Base-by-base conservation (phyloP, 257 asterid species). In the Solanum bukasovii region DNA sequence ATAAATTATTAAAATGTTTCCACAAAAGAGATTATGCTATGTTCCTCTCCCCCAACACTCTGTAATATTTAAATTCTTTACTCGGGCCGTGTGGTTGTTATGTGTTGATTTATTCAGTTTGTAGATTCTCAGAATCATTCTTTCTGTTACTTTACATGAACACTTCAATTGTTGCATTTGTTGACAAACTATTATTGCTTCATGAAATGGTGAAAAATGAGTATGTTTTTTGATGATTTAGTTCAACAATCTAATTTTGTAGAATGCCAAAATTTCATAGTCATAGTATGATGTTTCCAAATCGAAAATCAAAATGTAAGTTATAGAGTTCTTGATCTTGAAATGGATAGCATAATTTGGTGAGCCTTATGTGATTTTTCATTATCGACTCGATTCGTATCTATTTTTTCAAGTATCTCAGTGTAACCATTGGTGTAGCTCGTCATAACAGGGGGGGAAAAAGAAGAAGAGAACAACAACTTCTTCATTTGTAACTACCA, bases 91-190 rank as follows among this genome's bases (percentile, higher is more conserved):
- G 91, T 83, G 87, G 91, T 77, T 31, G 33, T 31, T 92, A 89
- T 81, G 88, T 89, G 92, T 92, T 93, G 93, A 90, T 91, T 92
- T 81, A 89, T 91, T 89, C 37, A 86, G 25, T 89, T 68, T 91
- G 93, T 95, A 92, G 93, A 93, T 90, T 87, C 90, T 89, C 87
- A 90, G 59, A 68, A 88, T 87, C 86, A 72, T 72, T 88, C 82
- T 88, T 85, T 88, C 70, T 31, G 61, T 46, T 31, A 82, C 70
- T 82, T 71, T 82, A 42, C 86, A 27, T 49, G 44, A 29, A 5
- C 20, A 82, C 68, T 82, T 9, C 12, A 82, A 9, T 37, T 44
- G 68, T 29, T 79, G 84, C 63, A 42, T 42, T 78, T 79, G 84
- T 78, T 78, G 7, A 12, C 13, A 25, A 78, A 42, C 23, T 42